These are phyloP conservation scores for Cystobasidium pallidum DNA, from an alignment of 1,284 basidiomycete genomes.

Conservation along the genomic window DNA sequence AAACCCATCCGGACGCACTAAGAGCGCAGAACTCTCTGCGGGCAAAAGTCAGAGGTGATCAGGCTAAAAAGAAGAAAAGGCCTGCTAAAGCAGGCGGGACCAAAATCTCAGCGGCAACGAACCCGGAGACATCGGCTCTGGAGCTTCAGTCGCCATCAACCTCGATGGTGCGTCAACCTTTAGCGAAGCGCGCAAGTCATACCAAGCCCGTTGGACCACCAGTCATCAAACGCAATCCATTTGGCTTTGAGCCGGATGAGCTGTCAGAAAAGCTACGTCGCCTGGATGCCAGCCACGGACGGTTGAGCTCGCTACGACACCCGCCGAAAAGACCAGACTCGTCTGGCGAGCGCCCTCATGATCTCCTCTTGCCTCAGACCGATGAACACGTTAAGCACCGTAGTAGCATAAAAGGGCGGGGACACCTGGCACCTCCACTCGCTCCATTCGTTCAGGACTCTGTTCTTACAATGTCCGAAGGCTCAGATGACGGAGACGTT, in stretches of 20 bases:
- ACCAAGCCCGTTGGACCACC: neutral
- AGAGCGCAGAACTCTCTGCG: conserved; percentile 25
- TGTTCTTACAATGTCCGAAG: conserved; percentile 43
- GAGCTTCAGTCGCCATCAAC: neutral
- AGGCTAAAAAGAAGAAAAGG: conserved; percentile 9
- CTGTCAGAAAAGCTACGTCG: conserved; percentile 20
- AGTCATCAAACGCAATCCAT: conserved; percentile 23
- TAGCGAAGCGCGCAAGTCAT: neutral
- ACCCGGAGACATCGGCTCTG: neutral
- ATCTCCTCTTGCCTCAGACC: conserved; percentile 44
- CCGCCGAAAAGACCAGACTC: conserved; percentile 39
- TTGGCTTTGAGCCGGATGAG: conserved; percentile 37
- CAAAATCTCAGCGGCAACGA: neutral
- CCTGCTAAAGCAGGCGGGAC: neutral
- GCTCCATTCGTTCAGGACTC: conserved; percentile 43
- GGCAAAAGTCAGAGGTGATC: conserved; percentile 15
- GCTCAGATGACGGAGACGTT: conserved; percentile 27
- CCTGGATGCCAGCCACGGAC: neutral
- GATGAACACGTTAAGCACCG: conserved; percentile 37
- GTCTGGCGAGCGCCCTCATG: conserved; percentile 30
- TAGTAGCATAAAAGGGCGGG: conserved; percentile 10
- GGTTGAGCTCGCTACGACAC: conserved; percentile 5
- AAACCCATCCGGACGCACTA: conserved; percentile 32
- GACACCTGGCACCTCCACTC: conserved; percentile 32
- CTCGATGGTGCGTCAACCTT: neutral